Evolutionary conservation across 495 filamentous ascomycete species (phyloP).

Genomic region (Diplogelasinospora grovesii): DNA sequence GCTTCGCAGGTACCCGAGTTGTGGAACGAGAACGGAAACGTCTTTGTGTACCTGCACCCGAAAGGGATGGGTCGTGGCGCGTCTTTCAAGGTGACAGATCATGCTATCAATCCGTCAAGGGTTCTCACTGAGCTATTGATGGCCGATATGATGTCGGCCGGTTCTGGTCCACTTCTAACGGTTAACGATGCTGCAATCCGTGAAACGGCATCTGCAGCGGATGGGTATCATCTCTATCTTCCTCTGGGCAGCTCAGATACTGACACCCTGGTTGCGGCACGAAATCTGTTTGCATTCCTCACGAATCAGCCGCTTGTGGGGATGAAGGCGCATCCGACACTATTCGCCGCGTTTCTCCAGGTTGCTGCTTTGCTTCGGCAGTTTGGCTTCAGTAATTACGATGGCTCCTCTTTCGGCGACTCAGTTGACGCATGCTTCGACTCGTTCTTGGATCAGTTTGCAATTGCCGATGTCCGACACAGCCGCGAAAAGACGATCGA

Average conservation of each 20-base stretch:
- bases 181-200: constrained; percentile 38
- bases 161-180: constrained; percentile 32
- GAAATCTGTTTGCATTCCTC: constrained; percentile 90
- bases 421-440: constrained; percentile 66
- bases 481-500: constrained; percentile 90
- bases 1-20: constrained; percentile 65
- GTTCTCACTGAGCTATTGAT: constrained; percentile 64
- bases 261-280: constrained; percentile 64
- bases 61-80: constrained; percentile 57
- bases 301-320: constrained; percentile 73
- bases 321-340: constrained; percentile 55
- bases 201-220: constrained; percentile 23
- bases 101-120: constrained; percentile 62
- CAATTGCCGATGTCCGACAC: constrained; percentile 69
- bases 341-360: constrained; percentile 70
- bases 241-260: constrained; percentile 48
- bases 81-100: constrained; percentile 72
- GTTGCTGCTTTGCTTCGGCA: constrained; percentile 61
- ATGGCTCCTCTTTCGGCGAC: constrained; percentile 78
- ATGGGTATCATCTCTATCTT: constrained; percentile 65
- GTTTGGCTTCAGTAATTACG: constrained; percentile 73
- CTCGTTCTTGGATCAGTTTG: constrained; percentile 67
- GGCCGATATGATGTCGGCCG: constrained; percentile 45
- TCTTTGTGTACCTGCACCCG: constrained; percentile 77
- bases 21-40: constrained; percentile 80